Evolutionary conservation across 2,329 filamentous ascomycete genomes (phyloP), one percentile per base, ranked within the genome.

Genomic region (Ilyonectria robusta): DNA sequence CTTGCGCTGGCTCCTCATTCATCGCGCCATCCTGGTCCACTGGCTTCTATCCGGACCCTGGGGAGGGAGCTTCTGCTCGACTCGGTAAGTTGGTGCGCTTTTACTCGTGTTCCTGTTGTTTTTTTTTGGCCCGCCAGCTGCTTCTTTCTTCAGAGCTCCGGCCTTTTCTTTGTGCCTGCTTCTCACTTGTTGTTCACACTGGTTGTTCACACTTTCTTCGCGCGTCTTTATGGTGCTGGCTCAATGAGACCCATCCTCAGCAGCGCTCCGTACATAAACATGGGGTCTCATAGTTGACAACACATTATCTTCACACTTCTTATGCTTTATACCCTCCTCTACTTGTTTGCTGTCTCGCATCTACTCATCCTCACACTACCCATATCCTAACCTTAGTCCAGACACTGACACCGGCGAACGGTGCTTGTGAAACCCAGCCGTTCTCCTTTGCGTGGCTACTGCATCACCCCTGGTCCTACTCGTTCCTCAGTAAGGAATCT

Each of bases 1-100:
- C 21, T 21, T 35, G 31, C n/a, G 26, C 37, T 29, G 15, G 37
- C 40, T 33, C 23, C 17, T 44, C 23, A 40, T 58, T 63, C 48
- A 60, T 64, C 65, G 65, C 60, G 55, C 65, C 56, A 63, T 63
- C 60, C 47, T 64, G 50, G 55, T 51, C 50, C 50, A 35, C n/a
- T 53, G n/a, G 19, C 50, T 58, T 58, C 17, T 6, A 23, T 35
- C 26, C 7, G 23, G 26, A 40, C 21, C 26, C 35, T 51, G 21
- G 47, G 31, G 40, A 21, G 31, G 40, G 44, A 21, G 46, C 29
- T 54, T 37, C 48, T 57, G 40, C 46, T 21, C 37, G 58, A 13
- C 26, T 59, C n/a, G 65, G 65, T 67, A 55, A 50, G 65, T 63
- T 60, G 48, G 50, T 29, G 55, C 51, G 35, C 19, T 42, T 47